phyloP scores from a whole-genome alignment of 1,284 basidiomycete genomes.

The Golubevia pallescens region DNA sequence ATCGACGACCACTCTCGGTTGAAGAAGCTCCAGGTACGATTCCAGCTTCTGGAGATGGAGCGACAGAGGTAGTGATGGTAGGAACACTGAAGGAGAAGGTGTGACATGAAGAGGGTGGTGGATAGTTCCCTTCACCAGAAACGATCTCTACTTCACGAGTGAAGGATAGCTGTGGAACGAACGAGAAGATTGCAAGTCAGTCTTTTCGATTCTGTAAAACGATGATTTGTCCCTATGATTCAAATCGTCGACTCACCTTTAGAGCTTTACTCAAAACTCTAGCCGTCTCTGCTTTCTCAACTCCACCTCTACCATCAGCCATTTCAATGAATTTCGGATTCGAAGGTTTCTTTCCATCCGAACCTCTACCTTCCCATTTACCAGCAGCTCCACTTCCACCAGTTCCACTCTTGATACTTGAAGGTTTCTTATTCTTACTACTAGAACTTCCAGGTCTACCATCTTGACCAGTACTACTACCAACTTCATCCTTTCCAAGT shows the following conservation, averaged over 20 bases:
- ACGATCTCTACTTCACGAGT: conserved; percentile 87
- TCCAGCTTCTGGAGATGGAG: conserved; percentile 7
- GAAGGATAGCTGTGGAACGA: conserved; percentile 74
- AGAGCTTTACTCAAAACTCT: conserved; percentile 49
- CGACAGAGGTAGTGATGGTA: conserved; percentile 32
- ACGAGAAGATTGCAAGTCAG: conserved; percentile 2
- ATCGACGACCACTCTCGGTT: conserved; percentile 8
- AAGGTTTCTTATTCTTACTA: conserved; percentile 29
- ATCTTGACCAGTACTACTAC: neutral
- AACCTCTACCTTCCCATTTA: neutral
- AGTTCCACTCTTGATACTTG: neutral
- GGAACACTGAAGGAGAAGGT: conserved; percentile 78
- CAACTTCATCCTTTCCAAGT: conserved; percentile 6
- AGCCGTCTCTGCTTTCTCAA: conserved; percentile 47
- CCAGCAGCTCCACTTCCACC: neutral
- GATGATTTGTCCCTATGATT: conserved; percentile 56
- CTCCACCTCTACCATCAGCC: conserved; percentile 47
- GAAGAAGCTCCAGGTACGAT: conserved; percentile 20
- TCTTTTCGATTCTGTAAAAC: conserved; percentile 6
- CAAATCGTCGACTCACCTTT: conserved; percentile 19
- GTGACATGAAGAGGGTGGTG: conserved; percentile 79
- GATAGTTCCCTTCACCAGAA: conserved; percentile 43
- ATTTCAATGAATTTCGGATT: conserved; percentile 59
- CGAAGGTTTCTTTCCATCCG: conserved; percentile 25
- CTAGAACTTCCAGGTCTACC: conserved; percentile 10